A percentile compares a stretch with the other conserved stretches of the same genome.
phyloP scores from a whole-genome alignment of 352 stramenopile species.

The Globisporangium takayamanum region DNA sequence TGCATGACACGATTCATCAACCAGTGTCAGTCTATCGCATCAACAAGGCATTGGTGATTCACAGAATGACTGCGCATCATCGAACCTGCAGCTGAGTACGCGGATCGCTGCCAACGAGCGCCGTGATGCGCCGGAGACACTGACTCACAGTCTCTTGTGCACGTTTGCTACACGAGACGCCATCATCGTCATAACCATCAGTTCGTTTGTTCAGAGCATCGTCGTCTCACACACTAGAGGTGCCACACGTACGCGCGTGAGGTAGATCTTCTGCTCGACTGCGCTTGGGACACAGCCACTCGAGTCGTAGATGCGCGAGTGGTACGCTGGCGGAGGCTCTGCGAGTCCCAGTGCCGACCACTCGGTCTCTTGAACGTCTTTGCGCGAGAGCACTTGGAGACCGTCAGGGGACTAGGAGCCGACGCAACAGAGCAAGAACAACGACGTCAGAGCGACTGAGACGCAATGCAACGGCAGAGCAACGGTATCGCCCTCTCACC shows the following conservation, averaged over 20 bases:
- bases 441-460: background rate
- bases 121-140: too few species aligned
- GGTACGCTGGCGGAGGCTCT: slow-evolving; percentile 39
- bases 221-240: background rate
- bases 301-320: slow-evolving; percentile 46
- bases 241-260: slow-evolving; percentile 25
- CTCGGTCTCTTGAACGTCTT: slow-evolving; percentile 33
- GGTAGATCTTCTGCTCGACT: slow-evolving; percentile 59
- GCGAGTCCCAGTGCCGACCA: slow-evolving; percentile 49
- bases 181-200: too few species aligned
- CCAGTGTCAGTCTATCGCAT: too few species aligned
- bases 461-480: background rate
- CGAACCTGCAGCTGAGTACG: too few species aligned
- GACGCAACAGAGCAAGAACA: background rate
- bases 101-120: too few species aligned
- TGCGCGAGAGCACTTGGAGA: slow-evolving; percentile 47
- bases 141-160: too few species aligned
- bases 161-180: too few species aligned
- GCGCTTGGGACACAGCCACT: slow-evolving; percentile 28
- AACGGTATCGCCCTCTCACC: slow-evolving; percentile 19
- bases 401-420: slow-evolving; percentile 44
- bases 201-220: too few species aligned
- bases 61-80: too few species aligned
- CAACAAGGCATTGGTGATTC: too few species aligned
- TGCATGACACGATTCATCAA: background rate